A percentile compares a stretch with the other conserved stretches of the same genome.
Conservation (phyloP, 495 filamentous ascomycete species). For the Tetracladium setigerum region DNA sequence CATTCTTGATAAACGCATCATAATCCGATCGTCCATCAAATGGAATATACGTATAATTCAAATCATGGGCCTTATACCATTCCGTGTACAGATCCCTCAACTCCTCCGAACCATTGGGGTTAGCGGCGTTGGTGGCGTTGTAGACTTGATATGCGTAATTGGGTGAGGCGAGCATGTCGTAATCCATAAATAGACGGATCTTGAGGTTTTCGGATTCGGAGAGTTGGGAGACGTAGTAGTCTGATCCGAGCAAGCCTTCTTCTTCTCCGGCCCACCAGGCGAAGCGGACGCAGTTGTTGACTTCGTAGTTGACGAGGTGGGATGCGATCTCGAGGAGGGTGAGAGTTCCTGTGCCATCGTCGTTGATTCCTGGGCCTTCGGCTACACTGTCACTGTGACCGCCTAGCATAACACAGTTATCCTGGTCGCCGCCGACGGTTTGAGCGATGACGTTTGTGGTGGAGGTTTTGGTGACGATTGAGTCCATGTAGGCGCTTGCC, state of each 20-base stretch:
- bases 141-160: conserved; percentile 51
- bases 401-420: conserved; percentile 51
- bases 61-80: conserved; percentile 37
- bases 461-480: conserved; percentile 33
- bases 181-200: conserved; percentile 52
- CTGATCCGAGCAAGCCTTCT: conserved; percentile 48
- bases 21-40: conserved; percentile 53
- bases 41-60: conserved; percentile 44
- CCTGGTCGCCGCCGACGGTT: conserved; percentile 43
- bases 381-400: conserved; percentile 47
- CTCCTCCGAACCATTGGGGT: conserved; percentile 41
- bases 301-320: conserved; percentile 38
- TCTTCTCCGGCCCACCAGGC: conserved; percentile 53
- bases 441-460: conserved; percentile 49
- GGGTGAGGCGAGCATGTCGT: conserved; percentile 50
- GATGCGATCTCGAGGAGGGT: conserved; percentile 46
- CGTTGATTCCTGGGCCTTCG: conserved; percentile 39
- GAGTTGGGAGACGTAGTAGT: conserved; percentile 44
- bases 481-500: conserved; percentile 48
- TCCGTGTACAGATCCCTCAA: conserved; percentile 43
- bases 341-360: conserved; percentile 47
- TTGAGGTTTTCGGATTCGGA: conserved; percentile 41
- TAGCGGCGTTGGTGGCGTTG: conserved; percentile 35
- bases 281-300: conserved; percentile 51
- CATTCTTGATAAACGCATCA: conserved; percentile 44